phyloP scores from a whole-genome alignment of 2,329 filamentous ascomycete species.

The Huntiella decipiens region DNA sequence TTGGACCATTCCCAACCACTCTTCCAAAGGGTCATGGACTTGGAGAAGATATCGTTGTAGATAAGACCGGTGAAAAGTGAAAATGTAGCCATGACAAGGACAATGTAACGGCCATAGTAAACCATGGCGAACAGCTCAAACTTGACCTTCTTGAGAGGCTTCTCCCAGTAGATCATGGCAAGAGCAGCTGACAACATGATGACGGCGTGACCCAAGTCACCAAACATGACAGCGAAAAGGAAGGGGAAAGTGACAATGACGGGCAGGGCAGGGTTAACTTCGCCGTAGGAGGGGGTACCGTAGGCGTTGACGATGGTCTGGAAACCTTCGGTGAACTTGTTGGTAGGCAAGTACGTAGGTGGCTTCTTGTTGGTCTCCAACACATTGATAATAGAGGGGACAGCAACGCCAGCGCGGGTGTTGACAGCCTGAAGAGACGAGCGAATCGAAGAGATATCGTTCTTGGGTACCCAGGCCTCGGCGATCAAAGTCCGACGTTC shows the following conservation, averaged over 20 bases:
- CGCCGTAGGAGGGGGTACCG: slow-evolving; percentile 89
- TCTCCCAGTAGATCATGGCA: slow-evolving; percentile 96
- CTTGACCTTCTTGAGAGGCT: slow-evolving; percentile 71
- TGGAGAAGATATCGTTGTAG: slow-evolving; percentile 96
- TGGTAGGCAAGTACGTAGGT: slow-evolving; percentile 92
- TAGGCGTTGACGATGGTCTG: slow-evolving; percentile 99
- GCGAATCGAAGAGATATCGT: slow-evolving; percentile 74
- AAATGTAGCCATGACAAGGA: slow-evolving; percentile 93
- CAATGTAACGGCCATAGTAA: slow-evolving; percentile 96
- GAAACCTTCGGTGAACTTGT: slow-evolving; percentile 95
- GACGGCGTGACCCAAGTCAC: slow-evolving; percentile 82
- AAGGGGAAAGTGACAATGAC: slow-evolving; percentile 99
- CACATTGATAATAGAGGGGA: slow-evolving; percentile 96
- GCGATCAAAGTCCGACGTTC: slow-evolving; percentile 91
- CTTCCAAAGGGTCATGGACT: slow-evolving; percentile 70
- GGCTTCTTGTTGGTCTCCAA: slow-evolving; percentile 94
- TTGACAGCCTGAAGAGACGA: slow-evolving; percentile 92
- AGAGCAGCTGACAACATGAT: slow-evolving; percentile 71
- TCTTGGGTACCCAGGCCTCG: slow-evolving; percentile 92
- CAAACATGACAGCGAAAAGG: slow-evolving; percentile 99
- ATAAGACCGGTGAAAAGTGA: slow-evolving; percentile 93
- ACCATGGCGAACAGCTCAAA: slow-evolving; percentile 97
- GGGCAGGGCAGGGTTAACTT: slow-evolving; percentile 88
- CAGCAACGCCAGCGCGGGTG: slow-evolving; percentile 84
- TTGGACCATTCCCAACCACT: slow-evolving; percentile 72